These are phyloP conservation scores for Middelhovenomyces tepae DNA, from an alignment of 805 yeast species.

Conservation along the genomic window DNA sequence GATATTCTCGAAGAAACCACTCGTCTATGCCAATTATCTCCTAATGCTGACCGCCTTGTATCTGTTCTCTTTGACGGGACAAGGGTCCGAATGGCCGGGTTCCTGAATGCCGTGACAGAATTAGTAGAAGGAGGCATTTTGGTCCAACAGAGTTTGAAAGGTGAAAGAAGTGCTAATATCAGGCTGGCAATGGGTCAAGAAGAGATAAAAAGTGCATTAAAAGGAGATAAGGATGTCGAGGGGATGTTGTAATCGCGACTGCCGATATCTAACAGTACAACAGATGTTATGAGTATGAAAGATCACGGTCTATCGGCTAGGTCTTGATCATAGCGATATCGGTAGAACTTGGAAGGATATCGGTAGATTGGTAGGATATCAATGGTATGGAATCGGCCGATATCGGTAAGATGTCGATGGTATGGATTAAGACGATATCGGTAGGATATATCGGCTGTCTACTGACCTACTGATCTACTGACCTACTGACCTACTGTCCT, in stretches of 20 bases:
- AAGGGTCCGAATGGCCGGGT: constrained; percentile 47
- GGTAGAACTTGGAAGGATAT: too few species aligned
- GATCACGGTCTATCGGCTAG: too few species aligned
- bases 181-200: constrained; percentile 63
- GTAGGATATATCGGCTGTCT: too few species aligned
- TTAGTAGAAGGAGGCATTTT: constrained; percentile 73
- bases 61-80: constrained; percentile 29
- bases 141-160: constrained; percentile 53
- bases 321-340: too few species aligned
- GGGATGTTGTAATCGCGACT: constrained; percentile 27
- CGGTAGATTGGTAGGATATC: too few species aligned
- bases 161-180: constrained; percentile 59
- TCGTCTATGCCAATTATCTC: constrained; percentile 35
- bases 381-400: too few species aligned
- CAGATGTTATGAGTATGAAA: too few species aligned
- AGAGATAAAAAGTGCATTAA: constrained; percentile 53
- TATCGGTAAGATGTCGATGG: too few species aligned
- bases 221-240: constrained; percentile 42
- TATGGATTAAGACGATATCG: too few species aligned
- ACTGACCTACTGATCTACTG: too few species aligned
- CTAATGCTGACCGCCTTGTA: constrained; percentile 25
- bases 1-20: constrained; percentile 73
- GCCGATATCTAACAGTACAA: too few species aligned
- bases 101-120: constrained; percentile 54
- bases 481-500: too few species aligned